A percentile compares a stretch with the other conserved stretches of the same genome.
These are phyloP conservation scores for Orbilia ellipsospora DNA, from an alignment of 2,329 filamentous ascomycete genomes.

Conservation along the genomic window DNA sequence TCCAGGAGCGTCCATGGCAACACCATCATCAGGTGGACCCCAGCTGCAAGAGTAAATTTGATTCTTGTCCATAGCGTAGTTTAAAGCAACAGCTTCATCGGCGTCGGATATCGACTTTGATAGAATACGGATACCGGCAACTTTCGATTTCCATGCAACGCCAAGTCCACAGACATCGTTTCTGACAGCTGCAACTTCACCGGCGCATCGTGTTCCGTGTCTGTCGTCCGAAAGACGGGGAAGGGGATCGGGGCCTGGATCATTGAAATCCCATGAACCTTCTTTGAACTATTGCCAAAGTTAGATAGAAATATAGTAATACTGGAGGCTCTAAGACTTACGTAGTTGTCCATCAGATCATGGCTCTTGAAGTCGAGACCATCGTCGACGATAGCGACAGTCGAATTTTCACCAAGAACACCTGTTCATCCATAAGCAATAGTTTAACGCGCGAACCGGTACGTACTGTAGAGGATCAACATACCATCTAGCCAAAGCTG, in stretches of 20 bases:
- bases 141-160: slow-evolving; percentile 89
- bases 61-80: slow-evolving; percentile 89
- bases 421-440: slow-evolving; percentile 32
- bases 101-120: slow-evolving; percentile 90
- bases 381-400: slow-evolving; percentile 94
- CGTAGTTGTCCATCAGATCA: slow-evolving; percentile 86
- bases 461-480: background rate
- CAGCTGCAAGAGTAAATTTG: slow-evolving; percentile 99
- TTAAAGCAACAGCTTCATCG: slow-evolving; percentile 91
- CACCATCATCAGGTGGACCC: slow-evolving; percentile 93
- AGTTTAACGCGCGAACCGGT: no score
- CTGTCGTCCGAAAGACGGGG: slow-evolving; percentile 85
- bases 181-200: slow-evolving; percentile 89
- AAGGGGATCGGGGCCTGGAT: slow-evolving; percentile 79
- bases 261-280: slow-evolving; percentile 97
- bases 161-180: slow-evolving; percentile 97
- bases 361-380: slow-evolving; percentile 95
- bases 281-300: slow-evolving; percentile 74
- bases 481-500: slow-evolving; percentile 85
- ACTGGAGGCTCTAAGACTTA: slow-evolving; percentile 28
- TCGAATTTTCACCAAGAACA: slow-evolving; percentile 87
- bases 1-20: slow-evolving; percentile 92
- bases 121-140: slow-evolving; percentile 88
- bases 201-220: slow-evolving; percentile 93
- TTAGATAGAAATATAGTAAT: slow-evolving; percentile 14